Base-by-base conservation (phyloP, 106 monocot genomes). In the Dendrobium officinale region DNA sequence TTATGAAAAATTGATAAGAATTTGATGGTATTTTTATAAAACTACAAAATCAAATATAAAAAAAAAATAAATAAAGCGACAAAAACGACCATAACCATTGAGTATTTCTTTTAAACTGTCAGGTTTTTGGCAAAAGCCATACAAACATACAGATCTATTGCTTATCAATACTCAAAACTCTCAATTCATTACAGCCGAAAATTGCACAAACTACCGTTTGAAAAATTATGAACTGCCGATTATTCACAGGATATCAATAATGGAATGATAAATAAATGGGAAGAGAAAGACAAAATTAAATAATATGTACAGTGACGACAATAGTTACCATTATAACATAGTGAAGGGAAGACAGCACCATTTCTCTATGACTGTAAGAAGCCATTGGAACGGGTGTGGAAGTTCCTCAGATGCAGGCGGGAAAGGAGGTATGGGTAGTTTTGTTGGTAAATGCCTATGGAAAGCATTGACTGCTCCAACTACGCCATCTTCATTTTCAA, bases 401-500 rank as follows among this genome's bases (percentile, higher is more conserved):
- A 80, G 83, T 9, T 77, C 59, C 1, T 82, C 83, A 4, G 61
- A 49, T 61, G 75, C 77, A 64, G 80, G 9, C 17, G 78, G 3
- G 9, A 58, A 26, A 59, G 82, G 75, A 26, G 85, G 79, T 24
- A 84, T 75, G 11, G 81, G 79, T 42, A 87, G 49, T 13, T 79
- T 47, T 24, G 55, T 15, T 13, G 80, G 85, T 17, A 85, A 22
- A 78, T 92, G 89, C 67, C 80, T 79, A 41, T 92, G 92, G 78
- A 92, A 92, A 72, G 87, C 85, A 74, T 88, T 73, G 17, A 90
- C 90, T 33, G 92, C 92, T 42, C 81, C 85, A 1, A 45, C 84
- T 24, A 83, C 88, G 10, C 92, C 92, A 83, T 93, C 90, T 83
- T 93, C 92, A 42, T 75, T 77, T 51, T 88, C 82, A 44, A 93